These are phyloP conservation scores for Schwanniomyces yamadae DNA, from an alignment of 805 yeast genomes.

Conservation along the genomic window DNA sequence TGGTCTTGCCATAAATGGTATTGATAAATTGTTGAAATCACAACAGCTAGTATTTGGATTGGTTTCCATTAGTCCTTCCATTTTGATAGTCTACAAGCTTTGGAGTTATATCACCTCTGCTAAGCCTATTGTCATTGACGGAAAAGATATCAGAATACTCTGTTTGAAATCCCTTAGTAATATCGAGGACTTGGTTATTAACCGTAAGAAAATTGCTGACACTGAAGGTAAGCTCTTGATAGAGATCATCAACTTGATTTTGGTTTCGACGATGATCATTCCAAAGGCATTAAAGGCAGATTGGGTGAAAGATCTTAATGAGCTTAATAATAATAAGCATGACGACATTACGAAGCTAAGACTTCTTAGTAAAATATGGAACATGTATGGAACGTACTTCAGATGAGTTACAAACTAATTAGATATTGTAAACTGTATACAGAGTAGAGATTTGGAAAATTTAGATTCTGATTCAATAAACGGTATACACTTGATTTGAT, in stretches of 20 bases:
- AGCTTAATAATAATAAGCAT: slow-evolving; percentile 46
- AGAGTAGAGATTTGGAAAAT: no score
- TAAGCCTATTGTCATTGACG: slow-evolving; percentile 28
- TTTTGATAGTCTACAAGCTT: slow-evolving; percentile 53
- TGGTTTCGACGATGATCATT: slow-evolving; percentile 46
- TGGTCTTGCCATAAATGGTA: slow-evolving; percentile 83
- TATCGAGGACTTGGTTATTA: slow-evolving; percentile 48
- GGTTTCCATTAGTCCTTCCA: slow-evolving; percentile 83
- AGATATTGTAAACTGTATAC: no score
- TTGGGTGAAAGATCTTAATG: slow-evolving; percentile 65
- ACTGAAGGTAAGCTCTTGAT: slow-evolving; percentile 62
- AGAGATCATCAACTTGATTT: slow-evolving; percentile 59
- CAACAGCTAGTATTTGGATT: slow-evolving; percentile 94
- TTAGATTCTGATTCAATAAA: no score
- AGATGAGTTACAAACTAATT: no score
- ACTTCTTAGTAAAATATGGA: slow-evolving; percentile 59
- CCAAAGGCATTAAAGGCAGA: slow-evolving; percentile 51
- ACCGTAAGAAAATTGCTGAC: slow-evolving; percentile 19
- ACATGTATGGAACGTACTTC: slow-evolving; percentile 50
- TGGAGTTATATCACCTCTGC: slow-evolving; percentile 35
- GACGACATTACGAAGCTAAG: slow-evolving; percentile 39
- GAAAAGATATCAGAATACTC: slow-evolving; percentile 33
- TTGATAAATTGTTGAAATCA: slow-evolving; percentile 82
- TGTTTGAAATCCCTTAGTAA: slow-evolving; percentile 51
- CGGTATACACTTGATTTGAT: no score